These are phyloP conservation scores for Trypethelium eluteriae DNA, from an alignment of 495 filamentous ascomycete genomes.

Conservation along the genomic window DNA sequence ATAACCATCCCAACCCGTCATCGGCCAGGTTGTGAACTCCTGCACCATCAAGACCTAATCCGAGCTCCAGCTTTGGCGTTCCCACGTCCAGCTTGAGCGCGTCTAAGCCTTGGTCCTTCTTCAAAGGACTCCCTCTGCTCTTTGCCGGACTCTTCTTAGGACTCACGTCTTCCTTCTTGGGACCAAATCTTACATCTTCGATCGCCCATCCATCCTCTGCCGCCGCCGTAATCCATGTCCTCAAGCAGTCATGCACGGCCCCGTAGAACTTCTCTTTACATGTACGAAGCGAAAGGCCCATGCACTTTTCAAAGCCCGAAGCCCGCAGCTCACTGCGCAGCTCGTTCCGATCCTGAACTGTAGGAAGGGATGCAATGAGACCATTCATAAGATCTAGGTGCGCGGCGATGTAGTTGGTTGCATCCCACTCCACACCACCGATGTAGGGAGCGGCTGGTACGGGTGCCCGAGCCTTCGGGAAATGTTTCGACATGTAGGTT, in stretches of 20 bases:
- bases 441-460: slow-evolving; percentile 94
- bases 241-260: slow-evolving; percentile 76
- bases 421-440: slow-evolving; percentile 97
- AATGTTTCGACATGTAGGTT: slow-evolving; percentile 62
- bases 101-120: slow-evolving; percentile 16
- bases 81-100: slow-evolving; percentile 22
- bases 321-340: slow-evolving; percentile 69
- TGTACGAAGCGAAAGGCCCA: slow-evolving; percentile 73
- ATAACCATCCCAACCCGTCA: background rate
- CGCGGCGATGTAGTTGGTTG: slow-evolving; percentile 86
- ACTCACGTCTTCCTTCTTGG: slow-evolving; percentile 39
- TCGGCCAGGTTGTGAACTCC: background rate
- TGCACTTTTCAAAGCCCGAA: slow-evolving; percentile 84
- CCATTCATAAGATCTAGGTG: slow-evolving; percentile 92
- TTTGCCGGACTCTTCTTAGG: slow-evolving; percentile 46
- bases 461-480: slow-evolving; percentile 79
- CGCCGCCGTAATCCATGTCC: slow-evolving; percentile 84
- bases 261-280: slow-evolving; percentile 98
- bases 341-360: slow-evolving; percentile 62
- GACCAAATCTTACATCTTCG: slow-evolving; percentile 62
- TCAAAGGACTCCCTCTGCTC: slow-evolving; percentile 25
- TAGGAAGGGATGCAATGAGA: slow-evolving; percentile 75
- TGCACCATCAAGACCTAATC: slow-evolving; percentile 18
- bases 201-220: slow-evolving; percentile 82
- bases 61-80: slow-evolving; percentile 34